These are phyloP conservation scores for Podila epicladia DNA, from an alignment of 192 early-diverging fungal genomes.

Conservation along the genomic window DNA sequence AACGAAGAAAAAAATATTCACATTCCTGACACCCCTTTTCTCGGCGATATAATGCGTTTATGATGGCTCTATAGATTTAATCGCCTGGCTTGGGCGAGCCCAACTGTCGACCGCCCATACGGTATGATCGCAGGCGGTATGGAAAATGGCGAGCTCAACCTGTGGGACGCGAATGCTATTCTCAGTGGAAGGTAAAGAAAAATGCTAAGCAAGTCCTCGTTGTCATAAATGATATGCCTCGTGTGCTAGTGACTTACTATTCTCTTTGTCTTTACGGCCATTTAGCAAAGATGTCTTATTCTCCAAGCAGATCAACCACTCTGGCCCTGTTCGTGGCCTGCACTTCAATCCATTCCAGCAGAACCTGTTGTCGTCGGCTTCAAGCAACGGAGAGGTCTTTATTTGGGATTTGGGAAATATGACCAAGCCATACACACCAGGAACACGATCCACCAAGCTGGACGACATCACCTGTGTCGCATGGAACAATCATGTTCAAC, in stretches of 20 bases:
- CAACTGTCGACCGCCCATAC: constrained; percentile 56
- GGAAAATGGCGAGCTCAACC: constrained; percentile 91
- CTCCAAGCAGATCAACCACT: constrained; percentile 77
- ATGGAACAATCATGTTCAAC: constrained; percentile 93
- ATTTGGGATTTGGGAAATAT: constrained; percentile 96
- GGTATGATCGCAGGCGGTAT: constrained; percentile 94
- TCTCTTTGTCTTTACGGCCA: not conserved
- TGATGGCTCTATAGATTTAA: constrained; percentile 74
- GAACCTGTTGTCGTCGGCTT: constrained; percentile 90
- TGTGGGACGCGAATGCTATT: constrained; percentile 89
- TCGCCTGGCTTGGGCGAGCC: constrained; percentile 85
- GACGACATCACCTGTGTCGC: constrained; percentile 90
- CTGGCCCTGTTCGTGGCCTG: constrained; percentile 91
- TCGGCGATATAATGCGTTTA: not conserved
- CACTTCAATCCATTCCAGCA: constrained; percentile 90
- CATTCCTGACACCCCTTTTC: not conserved
- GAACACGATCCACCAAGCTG: constrained; percentile 80
- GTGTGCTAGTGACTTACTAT: not conserved
- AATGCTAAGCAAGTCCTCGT: not conserved
- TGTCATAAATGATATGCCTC: not conserved
- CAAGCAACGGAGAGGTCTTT: constrained; percentile 92
- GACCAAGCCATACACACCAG: constrained; percentile 89
- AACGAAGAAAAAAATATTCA: not conserved
- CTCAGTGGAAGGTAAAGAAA: constrained; percentile 64
- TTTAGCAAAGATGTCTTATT: constrained; percentile 64